Evolutionary conservation across 805 yeast species (phyloP), one percentile per base, ranked within the genome.

Genomic region (Wickerhamomyces bisporus): DNA sequence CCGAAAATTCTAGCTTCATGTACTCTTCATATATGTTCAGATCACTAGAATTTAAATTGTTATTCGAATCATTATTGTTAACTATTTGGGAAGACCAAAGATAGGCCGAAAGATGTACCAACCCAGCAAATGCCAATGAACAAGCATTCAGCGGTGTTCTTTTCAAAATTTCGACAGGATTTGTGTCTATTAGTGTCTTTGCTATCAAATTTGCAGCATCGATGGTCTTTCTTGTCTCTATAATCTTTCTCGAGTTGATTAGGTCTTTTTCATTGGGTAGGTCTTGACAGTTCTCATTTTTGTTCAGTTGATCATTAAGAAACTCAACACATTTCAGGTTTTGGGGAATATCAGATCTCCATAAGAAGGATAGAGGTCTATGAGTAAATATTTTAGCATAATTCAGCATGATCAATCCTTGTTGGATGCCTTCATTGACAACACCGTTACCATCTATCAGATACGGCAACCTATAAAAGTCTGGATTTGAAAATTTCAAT

Each of bases 341-440:
- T 38, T 61, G 64, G 5, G 75, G 69, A 15, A 66, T 55, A 44
- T 68, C 72, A 1, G 71, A 65, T 49, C 73, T 65, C 77, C 77
- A 73, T 4, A 73, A 55, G 48, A 65, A 71, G 9, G 78, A 72
- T 39, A 73, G 64, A 3, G 79, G 79, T 40, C 79, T 52, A 50
- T 73, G 77, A 4, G 73, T 70, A 45, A 73, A 73, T n/a, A 74
- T 71, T 43, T 69, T 71, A 1, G 79, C 77, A 52, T 73, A 73
- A 40, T 68, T 69, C 36, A 68, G 58, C 52, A 74, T 52, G 39
- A 72, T 58, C 9, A 69, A 60, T 2, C 77, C 65, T 45, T 74
- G 78, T 37, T 71, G 76, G 3, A 73, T 69, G 21, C 79, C 79
- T 40, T 74, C 77, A 47, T 74, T 74, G 11, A 73, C 72, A 6